phyloP scores from a whole-genome alignment of 306 rosid genomes.

The Gastrolobium bilobum region DNA sequence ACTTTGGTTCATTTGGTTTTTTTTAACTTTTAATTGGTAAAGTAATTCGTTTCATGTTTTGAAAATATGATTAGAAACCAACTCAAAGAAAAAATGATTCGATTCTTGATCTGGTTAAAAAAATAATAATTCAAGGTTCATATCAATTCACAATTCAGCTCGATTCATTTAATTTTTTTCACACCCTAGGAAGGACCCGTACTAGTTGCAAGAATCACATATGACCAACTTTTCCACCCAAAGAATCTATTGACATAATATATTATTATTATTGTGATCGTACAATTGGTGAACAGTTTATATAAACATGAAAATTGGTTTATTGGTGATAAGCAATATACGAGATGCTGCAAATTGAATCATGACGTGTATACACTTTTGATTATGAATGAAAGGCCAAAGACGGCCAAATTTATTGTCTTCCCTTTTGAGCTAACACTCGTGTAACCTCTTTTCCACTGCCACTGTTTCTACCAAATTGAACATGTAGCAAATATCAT shows the following conservation, averaged over 20 bases:
- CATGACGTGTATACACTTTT: not conserved
- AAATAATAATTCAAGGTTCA: no score
- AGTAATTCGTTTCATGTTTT: no score
- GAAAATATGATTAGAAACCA: no score
- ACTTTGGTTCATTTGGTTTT: no score
- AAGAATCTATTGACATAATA: not conserved
- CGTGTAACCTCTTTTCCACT: not conserved
- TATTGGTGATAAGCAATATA: constrained; percentile 1
- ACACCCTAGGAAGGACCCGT: not conserved
- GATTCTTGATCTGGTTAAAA: no score
- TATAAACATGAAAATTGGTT: constrained; percentile 34
- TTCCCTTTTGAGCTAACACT: constrained; percentile 27
- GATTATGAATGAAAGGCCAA: not conserved
- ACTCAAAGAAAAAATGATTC: no score
- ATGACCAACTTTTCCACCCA: not conserved
- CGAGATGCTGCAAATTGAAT: constrained; percentile 25
- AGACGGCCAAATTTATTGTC: constrained; percentile 27
- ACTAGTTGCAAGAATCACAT: not conserved
- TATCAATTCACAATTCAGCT: no score
- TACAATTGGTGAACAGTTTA: not conserved
- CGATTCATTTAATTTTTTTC: no score
- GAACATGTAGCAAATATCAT: constrained; percentile 20
- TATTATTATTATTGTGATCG: constrained; percentile 1
- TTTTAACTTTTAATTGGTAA: no score
- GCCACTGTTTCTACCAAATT: constrained; percentile 9